Evolutionary conservation across 495 filamentous ascomycete genomes (phyloP).

Genomic region (Parachaetomium inaequale): DNA sequence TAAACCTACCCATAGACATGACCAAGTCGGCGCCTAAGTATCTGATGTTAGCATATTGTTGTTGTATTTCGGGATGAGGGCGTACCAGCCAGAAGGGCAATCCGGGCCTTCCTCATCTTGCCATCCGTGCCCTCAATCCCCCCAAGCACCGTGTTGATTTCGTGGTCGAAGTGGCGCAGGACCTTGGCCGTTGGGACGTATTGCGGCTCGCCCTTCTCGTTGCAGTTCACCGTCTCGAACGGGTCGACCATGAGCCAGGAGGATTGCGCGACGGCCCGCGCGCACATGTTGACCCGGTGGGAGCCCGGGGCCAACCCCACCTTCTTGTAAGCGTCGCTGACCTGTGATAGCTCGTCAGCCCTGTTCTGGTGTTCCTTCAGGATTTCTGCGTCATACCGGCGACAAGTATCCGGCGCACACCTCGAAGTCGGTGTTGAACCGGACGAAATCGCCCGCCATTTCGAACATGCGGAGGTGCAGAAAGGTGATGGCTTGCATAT

Average conservation of each 20-base stretch:
- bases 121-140: conserved; percentile 68
- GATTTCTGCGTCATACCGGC: conserved; percentile 17
- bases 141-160: conserved; percentile 74
- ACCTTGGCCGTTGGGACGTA: conserved; percentile 89
- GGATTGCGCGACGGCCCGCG: conserved; percentile 71
- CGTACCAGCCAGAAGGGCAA: conserved; percentile 53
- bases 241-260: conserved; percentile 87
- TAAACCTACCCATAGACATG: conserved; percentile 64
- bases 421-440: conserved; percentile 77
- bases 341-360: conserved; percentile 6
- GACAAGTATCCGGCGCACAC: conserved; percentile 80
- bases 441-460: conserved; percentile 77
- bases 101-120: conserved; percentile 49
- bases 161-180: conserved; percentile 81
- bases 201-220: conserved; percentile 63
- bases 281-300: conserved; percentile 59
- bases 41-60: conserved; percentile 12
- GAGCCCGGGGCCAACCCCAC: conserved; percentile 64
- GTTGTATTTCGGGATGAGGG: neutral
- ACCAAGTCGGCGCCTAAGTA: conserved; percentile 79
- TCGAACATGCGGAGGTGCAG: conserved; percentile 94
- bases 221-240: conserved; percentile 47
- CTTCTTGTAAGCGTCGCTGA: conserved; percentile 82
- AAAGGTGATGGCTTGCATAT: conserved; percentile 64
- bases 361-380: neutral